phyloP scores from a whole-genome alignment of 75 land plant genomes.

The Picea glauca region DNA sequence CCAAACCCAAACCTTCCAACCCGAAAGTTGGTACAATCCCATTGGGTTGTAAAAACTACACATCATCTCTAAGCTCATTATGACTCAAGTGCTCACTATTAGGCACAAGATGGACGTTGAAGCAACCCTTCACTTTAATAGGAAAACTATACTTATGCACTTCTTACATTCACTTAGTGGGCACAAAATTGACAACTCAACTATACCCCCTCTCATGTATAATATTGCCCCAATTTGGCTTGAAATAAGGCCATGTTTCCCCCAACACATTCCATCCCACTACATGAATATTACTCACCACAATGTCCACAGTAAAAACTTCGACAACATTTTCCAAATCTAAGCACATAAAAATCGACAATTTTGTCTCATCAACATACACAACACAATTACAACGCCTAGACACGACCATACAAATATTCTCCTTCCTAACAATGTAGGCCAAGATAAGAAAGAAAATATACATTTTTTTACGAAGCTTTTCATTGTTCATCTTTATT shows the following conservation, averaged over 20 bases:
- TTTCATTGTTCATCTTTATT: conserved; percentile 17
- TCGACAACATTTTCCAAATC: conserved; percentile 27
- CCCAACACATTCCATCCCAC: conserved; percentile 93
- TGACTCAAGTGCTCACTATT: conserved; percentile 96
- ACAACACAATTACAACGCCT: conserved; percentile 49
- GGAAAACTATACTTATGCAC: conserved; percentile 62
- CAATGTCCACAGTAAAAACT: conserved; percentile 60
- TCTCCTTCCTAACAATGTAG: conserved; percentile 91
- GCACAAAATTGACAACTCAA: conserved; percentile 83
- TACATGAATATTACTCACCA: conserved; percentile 71
- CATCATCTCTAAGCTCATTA: conserved; percentile 79
- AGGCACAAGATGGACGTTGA: conserved; percentile 93
- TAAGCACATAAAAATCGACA: conserved; percentile 58
- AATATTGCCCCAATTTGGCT: conserved; percentile 73
- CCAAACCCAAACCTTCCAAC: conserved; percentile 62
- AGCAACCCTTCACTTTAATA: conserved; percentile 71
- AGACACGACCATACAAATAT: conserved; percentile 69
- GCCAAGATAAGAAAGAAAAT: conserved; percentile 85
- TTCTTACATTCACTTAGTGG: conserved; percentile 93
- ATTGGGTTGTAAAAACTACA: conserved; percentile 75
- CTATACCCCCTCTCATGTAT: conserved; percentile 56
- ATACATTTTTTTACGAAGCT: not conserved
- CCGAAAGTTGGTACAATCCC: conserved; percentile 88
- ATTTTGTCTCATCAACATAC: conserved; percentile 59
- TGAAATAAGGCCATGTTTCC: too few relatives aligned